Base-by-base conservation (phyloP, 768 basidiomycete species). In the Tricholoma matsutake region DNA sequence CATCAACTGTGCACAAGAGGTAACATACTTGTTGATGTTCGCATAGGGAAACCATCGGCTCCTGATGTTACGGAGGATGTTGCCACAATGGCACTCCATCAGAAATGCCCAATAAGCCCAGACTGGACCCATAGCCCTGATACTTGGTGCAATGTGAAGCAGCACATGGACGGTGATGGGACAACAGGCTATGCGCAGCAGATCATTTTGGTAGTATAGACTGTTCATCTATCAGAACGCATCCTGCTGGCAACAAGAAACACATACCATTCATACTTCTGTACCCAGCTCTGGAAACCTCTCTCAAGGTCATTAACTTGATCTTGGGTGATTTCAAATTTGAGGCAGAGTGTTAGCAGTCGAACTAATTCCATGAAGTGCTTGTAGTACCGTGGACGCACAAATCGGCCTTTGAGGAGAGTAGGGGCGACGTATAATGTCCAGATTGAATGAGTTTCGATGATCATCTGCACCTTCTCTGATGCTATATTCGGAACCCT, bases 201-300 rank as follows among this genome's bases (percentile, higher is more conserved):
- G 58, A 31, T 66, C 28, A 53, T 70, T 52, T 59, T 76, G 70
- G 51, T 73, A 76, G 59, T 76, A 77, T 7, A 70, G 49, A 16
- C 76, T 76, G 29, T 28, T 58, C 53, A 51, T 9, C 49, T 53
- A 18, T 25, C 9, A 51, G 22, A 25, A 1, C 1, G 22, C 22
- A 25, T 25, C 22, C 22, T 25, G 22, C 22, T 25, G 22, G 22
- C 32, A 39, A 39, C 22, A 39, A 25, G 9, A 60, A n/a, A 49
- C n/a, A 64, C 75, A 25, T 54, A 80, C 78, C 60, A 61, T 69
- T 82, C 79, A 57, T 74, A 82, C 10, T 67, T 47, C 52, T 64
- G 13, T 4, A 79, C 78, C 79, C 79, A 81, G 6, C 61, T 34
- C 4, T 47, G 39, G 63, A 80, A 75, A 0, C 73, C 74, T 75